Evolutionary conservation across 2,329 filamentous ascomycete species (phyloP).

Genomic region (Apiospora pterosperma): DNA sequence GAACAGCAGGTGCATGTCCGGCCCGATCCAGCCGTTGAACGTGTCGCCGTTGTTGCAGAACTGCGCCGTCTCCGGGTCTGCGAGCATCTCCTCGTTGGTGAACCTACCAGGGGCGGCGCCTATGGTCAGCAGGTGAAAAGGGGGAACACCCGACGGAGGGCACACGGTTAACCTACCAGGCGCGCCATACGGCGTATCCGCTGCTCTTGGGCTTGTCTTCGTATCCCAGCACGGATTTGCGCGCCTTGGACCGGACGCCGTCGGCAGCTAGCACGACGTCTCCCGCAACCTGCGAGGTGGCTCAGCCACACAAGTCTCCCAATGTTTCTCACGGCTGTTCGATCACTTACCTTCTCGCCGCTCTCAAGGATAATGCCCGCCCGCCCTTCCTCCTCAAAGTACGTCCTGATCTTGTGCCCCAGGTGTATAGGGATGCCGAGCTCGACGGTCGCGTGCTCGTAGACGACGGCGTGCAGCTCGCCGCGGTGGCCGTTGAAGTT

Average conservation of each 20-base stretch:
- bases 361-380: constrained; percentile 49
- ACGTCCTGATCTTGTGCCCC: constrained; percentile 46
- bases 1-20: constrained; percentile 54
- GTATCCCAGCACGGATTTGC: constrained; percentile 47
- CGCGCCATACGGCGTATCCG: constrained; percentile 50
- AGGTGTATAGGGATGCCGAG: constrained; percentile 54
- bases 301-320: constrained; percentile 6
- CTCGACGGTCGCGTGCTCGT: constrained; percentile 52
- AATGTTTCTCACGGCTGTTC: too few relatives aligned
- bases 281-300: constrained; percentile 29
- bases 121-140: not conserved
- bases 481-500: constrained; percentile 59
- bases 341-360: constrained; percentile 37
- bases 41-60: constrained; percentile 55
- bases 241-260: constrained; percentile 50
- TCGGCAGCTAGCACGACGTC: constrained; percentile 54
- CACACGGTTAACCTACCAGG: constrained; percentile 44
- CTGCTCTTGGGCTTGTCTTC: constrained; percentile 49
- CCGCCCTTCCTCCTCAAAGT: constrained; percentile 49
- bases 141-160: too few relatives aligned
- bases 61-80: constrained; percentile 47
- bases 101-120: constrained; percentile 30
- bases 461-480: constrained; percentile 57
- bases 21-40: constrained; percentile 57
- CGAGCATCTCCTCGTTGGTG: constrained; percentile 46